Evolutionary conservation across 805 yeast species (phyloP), one percentile per base, ranked within the genome.

Genomic region (Yamadazyma ubonensis): DNA sequence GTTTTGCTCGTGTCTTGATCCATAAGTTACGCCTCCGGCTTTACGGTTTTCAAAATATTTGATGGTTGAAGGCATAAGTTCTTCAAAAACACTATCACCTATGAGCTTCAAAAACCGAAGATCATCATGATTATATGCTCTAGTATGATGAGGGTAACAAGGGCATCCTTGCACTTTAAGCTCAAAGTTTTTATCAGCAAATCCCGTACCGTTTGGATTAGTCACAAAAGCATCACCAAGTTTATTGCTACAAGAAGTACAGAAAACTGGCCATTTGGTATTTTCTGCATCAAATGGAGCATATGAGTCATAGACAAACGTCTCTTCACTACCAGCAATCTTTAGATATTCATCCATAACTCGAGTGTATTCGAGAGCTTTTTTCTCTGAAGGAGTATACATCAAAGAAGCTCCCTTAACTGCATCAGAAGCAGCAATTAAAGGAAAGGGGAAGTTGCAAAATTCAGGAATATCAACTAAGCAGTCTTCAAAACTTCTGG

Each of bases 81-180:
- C 8, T 23, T 23, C n/a, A 4, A 12, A 23, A 6, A 10, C 12
- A 23, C 7, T 10, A 21, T 36, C 46, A 9, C 11, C 20, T 2
- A 28, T 33, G 8, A 58, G 23, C 26, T 51, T 49, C n/a, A 57
- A 27, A 21, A 43, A 49, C 28, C 58, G 33, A n/a, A 57, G 41
- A 29, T 50, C 54, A 4, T 52, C 53, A 29, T 55, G 59, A 23
- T 4, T 23, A 6, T 4, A 23, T 17, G 44, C 46, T 10, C 54
- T 32, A 2, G 17, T 12, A 1, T 12, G 19, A n/a, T 14, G 6
- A 6, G 41, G 43, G 18, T 37, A 36, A 38, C 55, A 52, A 3
- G 4, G 7, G 23, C 58, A 52, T 8, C 27, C 16, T 12, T 11
- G 27, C 10, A 20, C 8, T 6, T 7, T 16, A 19, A 25, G 29